Percentiles rank a stretch among this genome's conserved stretches.
These are phyloP conservation scores for Vachellia collinsii DNA, from an alignment of 306 rosid species.

Conservation along the genomic window DNA sequence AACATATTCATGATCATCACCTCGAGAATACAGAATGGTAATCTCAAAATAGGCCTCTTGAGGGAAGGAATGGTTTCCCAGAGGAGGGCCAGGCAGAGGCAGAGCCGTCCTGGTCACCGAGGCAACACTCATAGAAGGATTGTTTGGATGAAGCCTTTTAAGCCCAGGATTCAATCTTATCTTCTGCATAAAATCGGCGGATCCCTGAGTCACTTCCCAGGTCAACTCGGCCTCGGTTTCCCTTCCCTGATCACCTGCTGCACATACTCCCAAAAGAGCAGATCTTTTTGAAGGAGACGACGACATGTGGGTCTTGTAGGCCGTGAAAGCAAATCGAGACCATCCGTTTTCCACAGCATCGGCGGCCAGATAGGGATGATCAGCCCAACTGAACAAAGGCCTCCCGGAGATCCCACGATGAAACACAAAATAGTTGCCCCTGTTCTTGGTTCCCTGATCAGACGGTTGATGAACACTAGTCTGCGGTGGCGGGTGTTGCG, in stretches of 20 bases:
- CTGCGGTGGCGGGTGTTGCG: background rate
- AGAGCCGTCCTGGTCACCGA: constrained; percentile 69
- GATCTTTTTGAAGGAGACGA: constrained; percentile 62
- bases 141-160: constrained; percentile 43
- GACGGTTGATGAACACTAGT: constrained; percentile 22
- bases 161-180: constrained; percentile 76
- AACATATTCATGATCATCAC: constrained; percentile 46
- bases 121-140: constrained; percentile 43
- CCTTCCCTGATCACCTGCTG: constrained; percentile 51
- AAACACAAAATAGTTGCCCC: constrained; percentile 44
- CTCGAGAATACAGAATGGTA: constrained; percentile 54
- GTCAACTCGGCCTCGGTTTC: constrained; percentile 66
- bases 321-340: constrained; percentile 84
- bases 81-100: constrained; percentile 88
- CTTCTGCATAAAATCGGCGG: constrained; percentile 86
- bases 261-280: constrained; percentile 62
- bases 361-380: constrained; percentile 67
- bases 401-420: constrained; percentile 51
- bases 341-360: constrained; percentile 97
- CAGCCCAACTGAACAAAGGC: constrained; percentile 70
- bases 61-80: constrained; percentile 79
- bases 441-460: constrained; percentile 45
- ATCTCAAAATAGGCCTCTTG: constrained; percentile 97
- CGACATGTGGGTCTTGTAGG: constrained; percentile 39
- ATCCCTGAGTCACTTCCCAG: constrained; percentile 83